Percentiles rank a stretch among this genome's conserved stretches.
Conservation (phyloP, 2,329 filamentous ascomycete genomes). For the Paramyrothecium roridum region DNA sequence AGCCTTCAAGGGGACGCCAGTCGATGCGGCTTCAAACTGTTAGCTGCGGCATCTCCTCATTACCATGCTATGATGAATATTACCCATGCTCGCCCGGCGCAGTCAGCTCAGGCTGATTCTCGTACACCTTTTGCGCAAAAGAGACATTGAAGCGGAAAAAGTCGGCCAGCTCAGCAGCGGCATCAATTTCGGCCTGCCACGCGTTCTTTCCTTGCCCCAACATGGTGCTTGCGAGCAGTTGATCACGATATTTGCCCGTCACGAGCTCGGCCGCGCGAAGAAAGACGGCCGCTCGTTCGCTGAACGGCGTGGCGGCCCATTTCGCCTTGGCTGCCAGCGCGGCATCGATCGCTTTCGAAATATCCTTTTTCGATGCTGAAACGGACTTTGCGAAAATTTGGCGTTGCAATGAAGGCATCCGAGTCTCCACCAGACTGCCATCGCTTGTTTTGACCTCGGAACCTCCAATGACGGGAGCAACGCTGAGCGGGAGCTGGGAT, state of each 20-base stretch:
- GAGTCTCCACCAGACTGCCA: no score
- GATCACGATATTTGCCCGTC: conserved; percentile 88
- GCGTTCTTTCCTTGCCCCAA: conserved; percentile 96
- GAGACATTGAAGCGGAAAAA: conserved; percentile 94
- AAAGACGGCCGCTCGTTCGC: conserved; percentile 91
- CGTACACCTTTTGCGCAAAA: conserved; percentile 91
- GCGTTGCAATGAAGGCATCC: no score
- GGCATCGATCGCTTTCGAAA: no score
- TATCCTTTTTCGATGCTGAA: no score
- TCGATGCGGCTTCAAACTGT: conserved; percentile 96
- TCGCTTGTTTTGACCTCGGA: no score
- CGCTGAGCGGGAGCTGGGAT: no score
- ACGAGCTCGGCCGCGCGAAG: conserved; percentile 93
- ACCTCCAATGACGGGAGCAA: no score
- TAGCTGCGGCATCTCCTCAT: no score
- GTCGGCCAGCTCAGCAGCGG: conserved; percentile 89
- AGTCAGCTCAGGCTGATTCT: conserved; percentile 79
- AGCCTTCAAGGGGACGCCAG: conserved; percentile 86
- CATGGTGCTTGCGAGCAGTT: conserved; percentile 95
- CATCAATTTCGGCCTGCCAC: conserved; percentile 98
- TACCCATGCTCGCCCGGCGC: conserved; percentile 72
- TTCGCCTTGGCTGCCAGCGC: no score
- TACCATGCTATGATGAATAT: no score
- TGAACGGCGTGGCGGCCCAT: no score
- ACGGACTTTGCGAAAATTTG: no score